A percentile compares a stretch with the other conserved stretches of the same genome.
These are phyloP conservation scores for Aspergillus sp. DNA, from an alignment of 2,329 filamentous ascomycete genomes.

Conservation along the genomic window DNA sequence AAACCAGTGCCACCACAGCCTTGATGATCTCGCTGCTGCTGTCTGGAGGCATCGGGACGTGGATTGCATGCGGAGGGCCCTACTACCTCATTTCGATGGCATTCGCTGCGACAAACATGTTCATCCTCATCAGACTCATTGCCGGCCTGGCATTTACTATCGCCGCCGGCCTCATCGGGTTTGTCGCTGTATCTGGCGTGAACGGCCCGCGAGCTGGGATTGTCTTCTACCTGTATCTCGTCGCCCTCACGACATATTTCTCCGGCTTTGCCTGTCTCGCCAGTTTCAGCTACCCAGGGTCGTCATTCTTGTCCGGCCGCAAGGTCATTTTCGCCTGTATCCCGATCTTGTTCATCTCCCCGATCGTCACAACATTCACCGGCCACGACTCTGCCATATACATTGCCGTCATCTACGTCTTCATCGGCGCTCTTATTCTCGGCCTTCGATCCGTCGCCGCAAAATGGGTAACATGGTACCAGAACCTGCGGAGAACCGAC, in stretches of 20 bases:
- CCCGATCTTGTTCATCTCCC: conserved; percentile 57
- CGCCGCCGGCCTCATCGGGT: conserved; percentile 54
- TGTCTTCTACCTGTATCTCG: conserved; percentile 60
- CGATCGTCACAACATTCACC: conserved; percentile 55
- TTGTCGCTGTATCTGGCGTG: conserved; percentile 51
- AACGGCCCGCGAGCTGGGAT: conserved; percentile 49
- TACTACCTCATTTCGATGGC: conserved; percentile 62
- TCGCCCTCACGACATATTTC: conserved; percentile 60
- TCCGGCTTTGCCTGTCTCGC: conserved; percentile 56
- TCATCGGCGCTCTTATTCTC: conserved; percentile 53
- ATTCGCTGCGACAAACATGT: conserved; percentile 57
- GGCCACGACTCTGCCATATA: conserved; percentile 59
- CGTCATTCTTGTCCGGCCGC: conserved; percentile 58
- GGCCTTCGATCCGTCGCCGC: conserved; percentile 56
- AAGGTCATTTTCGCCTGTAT: conserved; percentile 57
- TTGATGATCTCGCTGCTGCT: conserved; percentile 60
- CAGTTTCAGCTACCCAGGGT: conserved; percentile 56
- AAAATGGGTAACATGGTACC: conserved; percentile 60
- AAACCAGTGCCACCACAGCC: conserved; percentile 57
- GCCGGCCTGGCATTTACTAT: conserved; percentile 53
- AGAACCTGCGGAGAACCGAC: conserved; percentile 40
- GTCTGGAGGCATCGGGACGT: conserved; percentile 62
- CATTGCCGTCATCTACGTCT: conserved; percentile 54
- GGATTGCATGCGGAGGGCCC: conserved; percentile 62
- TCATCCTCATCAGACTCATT: conserved; percentile 53